These are phyloP conservation scores for Saccharum officinarum DNA, from an alignment of 176 grass and related monocot genomes.

Conservation along the genomic window DNA sequence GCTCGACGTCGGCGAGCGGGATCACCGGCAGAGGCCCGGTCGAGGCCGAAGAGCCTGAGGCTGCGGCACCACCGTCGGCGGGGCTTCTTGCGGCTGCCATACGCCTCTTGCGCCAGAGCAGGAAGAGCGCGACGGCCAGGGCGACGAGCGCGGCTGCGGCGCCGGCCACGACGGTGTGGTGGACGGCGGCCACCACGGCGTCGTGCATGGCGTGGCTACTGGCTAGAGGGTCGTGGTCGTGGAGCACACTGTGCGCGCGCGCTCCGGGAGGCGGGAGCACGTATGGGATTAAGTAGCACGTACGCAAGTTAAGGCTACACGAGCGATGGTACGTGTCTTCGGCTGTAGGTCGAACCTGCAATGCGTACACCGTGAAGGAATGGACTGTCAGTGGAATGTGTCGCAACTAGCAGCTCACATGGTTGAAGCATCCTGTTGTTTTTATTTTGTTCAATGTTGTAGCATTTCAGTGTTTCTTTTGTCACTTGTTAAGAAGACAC, in stretches of 20 bases:
- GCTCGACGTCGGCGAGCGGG: slow-evolving; percentile 53
- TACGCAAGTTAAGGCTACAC: background rate
- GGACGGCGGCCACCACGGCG: slow-evolving; percentile 17
- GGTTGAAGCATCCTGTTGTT: background rate
- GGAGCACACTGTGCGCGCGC: background rate
- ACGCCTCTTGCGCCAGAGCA: slow-evolving; percentile 45
- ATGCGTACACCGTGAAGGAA: background rate
- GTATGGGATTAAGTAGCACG: slow-evolving; percentile 40
- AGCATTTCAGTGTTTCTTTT: background rate
- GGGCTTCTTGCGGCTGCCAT: background rate
- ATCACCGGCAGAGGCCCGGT: slow-evolving; percentile 30
- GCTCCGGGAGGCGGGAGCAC: slow-evolving; percentile 12
- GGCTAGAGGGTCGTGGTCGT: background rate
- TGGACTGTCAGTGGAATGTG: background rate
- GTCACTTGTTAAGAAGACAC: background rate
- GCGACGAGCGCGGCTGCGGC: slow-evolving; percentile 25
- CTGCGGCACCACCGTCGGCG: background rate
- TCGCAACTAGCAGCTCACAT: slow-evolving; percentile 1
- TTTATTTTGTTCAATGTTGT: background rate
- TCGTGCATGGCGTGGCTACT: slow-evolving; percentile 32
- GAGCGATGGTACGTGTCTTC: background rate
- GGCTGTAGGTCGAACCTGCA: slow-evolving; percentile 2
- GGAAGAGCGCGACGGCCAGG: slow-evolving; percentile 44
- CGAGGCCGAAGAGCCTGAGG: background rate
- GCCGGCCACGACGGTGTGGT: slow-evolving; percentile 33